Evolutionary conservation across 805 yeast species (phyloP).

Genomic region (Kregervanrija delftensis): DNA sequence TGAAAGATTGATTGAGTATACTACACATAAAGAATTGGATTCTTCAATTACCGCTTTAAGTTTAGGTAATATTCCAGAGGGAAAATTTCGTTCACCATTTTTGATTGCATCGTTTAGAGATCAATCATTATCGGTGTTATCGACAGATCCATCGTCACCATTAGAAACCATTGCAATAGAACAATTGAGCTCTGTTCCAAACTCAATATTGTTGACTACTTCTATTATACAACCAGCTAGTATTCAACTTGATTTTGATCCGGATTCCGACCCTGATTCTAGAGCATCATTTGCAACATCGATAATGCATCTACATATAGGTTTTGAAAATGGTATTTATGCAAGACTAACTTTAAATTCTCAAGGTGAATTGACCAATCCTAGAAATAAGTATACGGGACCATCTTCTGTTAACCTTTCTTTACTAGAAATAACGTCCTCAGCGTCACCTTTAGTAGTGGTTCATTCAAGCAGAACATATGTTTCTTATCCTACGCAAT

Average conservation of each 20-base stretch:
- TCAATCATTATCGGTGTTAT: constrained; percentile 59
- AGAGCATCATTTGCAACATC: not conserved
- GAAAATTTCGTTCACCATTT: constrained; percentile 43
- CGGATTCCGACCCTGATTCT: constrained; percentile 10
- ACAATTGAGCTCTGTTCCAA: constrained; percentile 50
- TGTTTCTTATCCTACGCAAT: constrained; percentile 37
- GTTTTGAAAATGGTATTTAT: constrained; percentile 79
- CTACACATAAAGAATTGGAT: constrained; percentile 48
- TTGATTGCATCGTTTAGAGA: constrained; percentile 71
- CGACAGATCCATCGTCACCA: constrained; percentile 52
- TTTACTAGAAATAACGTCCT: constrained; percentile 19
- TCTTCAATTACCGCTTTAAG: constrained; percentile 43
- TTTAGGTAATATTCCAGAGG: constrained; percentile 43
- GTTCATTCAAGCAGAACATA: constrained; percentile 53
- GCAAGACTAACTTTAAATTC: constrained; percentile 53
- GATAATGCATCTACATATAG: constrained; percentile 52
- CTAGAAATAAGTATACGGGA: constrained; percentile 70
- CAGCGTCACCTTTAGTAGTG: constrained; percentile 31
- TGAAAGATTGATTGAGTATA: constrained; percentile 66
- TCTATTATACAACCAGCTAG: too few species aligned
- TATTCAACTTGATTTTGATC: constrained; percentile 3
- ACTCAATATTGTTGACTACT: constrained; percentile 21
- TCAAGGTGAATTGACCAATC: constrained; percentile 58
- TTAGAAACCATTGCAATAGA: constrained; percentile 60
- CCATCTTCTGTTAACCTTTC: constrained; percentile 52